Percentiles rank a stretch among this genome's conserved stretches.
These are phyloP conservation scores for Lenzites betulinus DNA, from an alignment of 768 basidiomycete species.

Conservation along the genomic window DNA sequence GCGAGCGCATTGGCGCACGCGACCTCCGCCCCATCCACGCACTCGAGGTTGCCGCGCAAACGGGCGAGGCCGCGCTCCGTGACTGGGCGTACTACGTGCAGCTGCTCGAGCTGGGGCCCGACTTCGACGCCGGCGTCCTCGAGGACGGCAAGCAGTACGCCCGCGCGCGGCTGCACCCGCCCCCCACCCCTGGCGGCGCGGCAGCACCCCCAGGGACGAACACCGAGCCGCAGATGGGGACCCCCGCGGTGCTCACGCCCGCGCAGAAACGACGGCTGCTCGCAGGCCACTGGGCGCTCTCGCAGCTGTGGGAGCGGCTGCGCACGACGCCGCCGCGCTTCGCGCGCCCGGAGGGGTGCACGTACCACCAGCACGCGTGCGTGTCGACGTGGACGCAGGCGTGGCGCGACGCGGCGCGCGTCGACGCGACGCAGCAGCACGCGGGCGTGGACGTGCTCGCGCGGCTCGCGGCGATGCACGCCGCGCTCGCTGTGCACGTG, in stretches of 20 bases:
- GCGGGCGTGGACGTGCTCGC: conserved; percentile 39
- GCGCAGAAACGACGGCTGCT: conserved; percentile 37
- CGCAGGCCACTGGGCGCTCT: conserved; percentile 40
- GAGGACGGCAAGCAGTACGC: conserved; percentile 14
- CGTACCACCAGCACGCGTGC: conserved; percentile 39
- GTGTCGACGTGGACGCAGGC: conserved; percentile 39
- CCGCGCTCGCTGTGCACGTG: conserved; percentile 33
- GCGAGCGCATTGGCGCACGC: conserved; percentile 35
- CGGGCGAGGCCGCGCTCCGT: conserved; percentile 30
- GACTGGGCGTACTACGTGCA: conserved; percentile 40
- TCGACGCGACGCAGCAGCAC: conserved; percentile 28
- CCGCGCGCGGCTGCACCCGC: not conserved
- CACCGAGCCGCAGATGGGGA: conserved; percentile 14
- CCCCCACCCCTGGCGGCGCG: not conserved
- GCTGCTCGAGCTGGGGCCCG: conserved; percentile 31
- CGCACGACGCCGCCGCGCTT: conserved; percentile 33
- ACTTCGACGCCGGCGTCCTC: conserved; percentile 22
- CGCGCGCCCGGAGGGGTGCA: conserved; percentile 34
- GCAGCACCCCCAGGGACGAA: not conserved
- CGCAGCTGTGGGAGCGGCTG: conserved; percentile 37
- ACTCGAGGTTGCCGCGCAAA: conserved; percentile 34
- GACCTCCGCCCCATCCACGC: conserved; percentile 34
- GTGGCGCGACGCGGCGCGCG: conserved; percentile 34
- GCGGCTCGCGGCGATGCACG: conserved; percentile 36
- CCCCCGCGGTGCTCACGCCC: conserved; percentile 27